phyloP scores from a whole-genome alignment of 257 asterid genomes.

The Solanum pennellii region DNA sequence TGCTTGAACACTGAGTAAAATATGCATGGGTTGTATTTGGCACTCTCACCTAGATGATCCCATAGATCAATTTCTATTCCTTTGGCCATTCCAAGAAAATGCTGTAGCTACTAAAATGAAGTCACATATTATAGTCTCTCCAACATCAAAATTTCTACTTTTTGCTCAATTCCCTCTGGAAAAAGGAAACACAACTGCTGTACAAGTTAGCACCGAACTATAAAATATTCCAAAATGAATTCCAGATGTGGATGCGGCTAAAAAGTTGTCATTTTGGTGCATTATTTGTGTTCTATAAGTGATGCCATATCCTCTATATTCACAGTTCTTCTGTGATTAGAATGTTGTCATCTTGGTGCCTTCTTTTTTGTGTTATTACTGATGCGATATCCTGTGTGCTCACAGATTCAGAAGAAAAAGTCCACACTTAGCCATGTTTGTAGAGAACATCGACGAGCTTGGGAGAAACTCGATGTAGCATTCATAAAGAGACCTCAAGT shows the following conservation, averaged over 20 bases:
- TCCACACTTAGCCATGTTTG: slow-evolving; percentile 26
- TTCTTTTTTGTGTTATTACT: background rate
- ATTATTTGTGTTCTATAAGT: background rate
- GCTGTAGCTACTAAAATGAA: background rate
- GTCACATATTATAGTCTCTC: background rate
- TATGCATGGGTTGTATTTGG: background rate
- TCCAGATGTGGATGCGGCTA: background rate
- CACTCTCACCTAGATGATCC: background rate
- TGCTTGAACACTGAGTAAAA: background rate
- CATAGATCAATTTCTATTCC: background rate
- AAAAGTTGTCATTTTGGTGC: background rate
- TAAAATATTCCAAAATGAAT: background rate
- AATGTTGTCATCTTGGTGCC: background rate
- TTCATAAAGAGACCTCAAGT: slow-evolving; percentile 18
- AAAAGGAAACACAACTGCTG: background rate
- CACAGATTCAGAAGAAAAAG: slow-evolving; percentile 67
- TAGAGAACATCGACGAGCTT: slow-evolving; percentile 31
- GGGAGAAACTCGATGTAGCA: slow-evolving; percentile 58
- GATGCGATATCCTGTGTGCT: background rate
- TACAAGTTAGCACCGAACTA: background rate
- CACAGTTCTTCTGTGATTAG: background rate
- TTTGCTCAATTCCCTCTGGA: background rate
- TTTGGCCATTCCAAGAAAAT: background rate
- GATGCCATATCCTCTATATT: background rate
- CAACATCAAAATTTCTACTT: background rate